Conservation (phyloP, 2,329 filamentous ascomycete genomes). For the Bipolaris gigantea region DNA sequence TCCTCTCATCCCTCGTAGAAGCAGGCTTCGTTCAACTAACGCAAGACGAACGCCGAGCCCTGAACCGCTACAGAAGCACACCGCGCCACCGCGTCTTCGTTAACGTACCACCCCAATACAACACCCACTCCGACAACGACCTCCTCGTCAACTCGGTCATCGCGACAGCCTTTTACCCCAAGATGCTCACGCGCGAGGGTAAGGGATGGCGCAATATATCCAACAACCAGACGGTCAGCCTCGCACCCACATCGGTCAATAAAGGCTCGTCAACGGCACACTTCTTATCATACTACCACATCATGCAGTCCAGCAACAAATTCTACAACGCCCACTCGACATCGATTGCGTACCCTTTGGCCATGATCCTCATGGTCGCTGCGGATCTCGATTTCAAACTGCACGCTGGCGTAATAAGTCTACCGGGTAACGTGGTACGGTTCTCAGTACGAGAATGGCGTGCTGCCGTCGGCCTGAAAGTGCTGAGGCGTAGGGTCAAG, state of each 20-base stretch:
- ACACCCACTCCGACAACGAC: constrained; percentile 79
- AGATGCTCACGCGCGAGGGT: constrained; percentile 79
- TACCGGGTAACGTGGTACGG: constrained; percentile 84
- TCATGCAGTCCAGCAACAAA: constrained; percentile 85
- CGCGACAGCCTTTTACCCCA: constrained; percentile 94
- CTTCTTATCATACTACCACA: constrained; percentile 94
- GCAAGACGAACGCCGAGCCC: constrained; percentile 67
- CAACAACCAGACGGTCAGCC: constrained; percentile 86
- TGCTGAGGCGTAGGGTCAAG: constrained; percentile 70
- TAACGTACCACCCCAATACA: constrained; percentile 73
- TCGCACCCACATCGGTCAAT: constrained; percentile 90
- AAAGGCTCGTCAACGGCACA: constrained; percentile 63
- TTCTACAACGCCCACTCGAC: constrained; percentile 78
- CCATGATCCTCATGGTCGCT: constrained; percentile 72
- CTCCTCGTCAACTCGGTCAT: constrained; percentile 77
- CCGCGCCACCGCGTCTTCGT: constrained; percentile 76
- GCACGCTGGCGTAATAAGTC: constrained; percentile 80
- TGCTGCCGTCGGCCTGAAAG: constrained; percentile 84
- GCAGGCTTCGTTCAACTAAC: constrained; percentile 79
- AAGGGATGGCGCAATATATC: constrained; percentile 89
- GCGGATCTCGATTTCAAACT: constrained; percentile 83
- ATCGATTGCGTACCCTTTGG: constrained; percentile 76
- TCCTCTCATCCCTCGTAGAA: constrained; percentile 81
- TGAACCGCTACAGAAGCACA: constrained; percentile 70
- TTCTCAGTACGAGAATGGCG: constrained; percentile 90